These are phyloP conservation scores for Leccinum imitatum DNA, from an alignment of 768 basidiomycete species.

Conservation along the genomic window DNA sequence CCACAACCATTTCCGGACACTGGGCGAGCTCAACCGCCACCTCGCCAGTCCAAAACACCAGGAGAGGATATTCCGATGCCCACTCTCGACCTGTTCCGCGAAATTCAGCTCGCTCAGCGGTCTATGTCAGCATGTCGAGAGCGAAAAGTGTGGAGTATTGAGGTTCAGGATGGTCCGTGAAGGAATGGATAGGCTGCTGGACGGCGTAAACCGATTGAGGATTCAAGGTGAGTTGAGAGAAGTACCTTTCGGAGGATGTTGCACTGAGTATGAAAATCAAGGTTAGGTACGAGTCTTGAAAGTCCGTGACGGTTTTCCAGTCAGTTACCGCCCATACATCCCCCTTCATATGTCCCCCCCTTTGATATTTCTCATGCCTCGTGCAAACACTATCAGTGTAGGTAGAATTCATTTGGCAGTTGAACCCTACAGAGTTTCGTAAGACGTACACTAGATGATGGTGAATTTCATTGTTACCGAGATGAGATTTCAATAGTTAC, in stretches of 20 bases:
- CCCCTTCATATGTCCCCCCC: conserved; percentile 9
- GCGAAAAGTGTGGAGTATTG: conserved; percentile 54
- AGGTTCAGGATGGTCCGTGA: conserved; percentile 44
- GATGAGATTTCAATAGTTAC: conserved; percentile 6
- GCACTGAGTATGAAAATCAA: conserved; percentile 15
- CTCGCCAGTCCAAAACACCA: conserved; percentile 61
- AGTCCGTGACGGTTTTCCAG: conserved; percentile 26
- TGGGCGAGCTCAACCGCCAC: conserved; percentile 57
- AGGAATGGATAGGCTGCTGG: conserved; percentile 37
- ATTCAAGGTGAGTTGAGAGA: conserved; percentile 10
- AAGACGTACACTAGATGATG: conserved; percentile 3
- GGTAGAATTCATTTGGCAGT: conserved; percentile 10
- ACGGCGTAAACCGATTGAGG: conserved; percentile 15
- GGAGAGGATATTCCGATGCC: conserved; percentile 55
- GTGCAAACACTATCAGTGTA: conserved; percentile 9
- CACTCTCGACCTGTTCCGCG: conserved; percentile 40
- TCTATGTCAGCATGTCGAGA: conserved; percentile 66
- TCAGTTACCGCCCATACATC: conserved; percentile 9
- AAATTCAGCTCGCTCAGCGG: conserved; percentile 55
- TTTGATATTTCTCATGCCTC: conserved; percentile 8
- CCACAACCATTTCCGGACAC: conserved; percentile 39
- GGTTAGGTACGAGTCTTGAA: conserved; percentile 19
- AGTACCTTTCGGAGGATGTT: background rate
- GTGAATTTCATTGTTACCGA: conserved; percentile 16
- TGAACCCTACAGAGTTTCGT: conserved; percentile 4